Evolutionary conservation across 495 filamentous ascomycete genomes (phyloP), one percentile per base, ranked within the genome.

Genomic region (Pyrenopolyporus hunteri): DNA sequence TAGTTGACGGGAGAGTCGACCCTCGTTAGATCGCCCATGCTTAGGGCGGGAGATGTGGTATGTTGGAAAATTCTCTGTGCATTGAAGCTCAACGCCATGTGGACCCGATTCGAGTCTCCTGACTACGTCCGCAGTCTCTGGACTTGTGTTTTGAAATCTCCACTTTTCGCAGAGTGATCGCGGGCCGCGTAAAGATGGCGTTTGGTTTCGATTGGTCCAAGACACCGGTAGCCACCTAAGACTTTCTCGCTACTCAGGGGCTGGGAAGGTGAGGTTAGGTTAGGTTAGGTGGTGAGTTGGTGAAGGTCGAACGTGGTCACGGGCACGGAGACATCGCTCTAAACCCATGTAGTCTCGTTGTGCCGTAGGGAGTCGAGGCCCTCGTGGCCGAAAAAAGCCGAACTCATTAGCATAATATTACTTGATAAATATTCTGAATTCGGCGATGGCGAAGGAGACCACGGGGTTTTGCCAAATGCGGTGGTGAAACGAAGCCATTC

Each of bases 401-500:
- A 64, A 55, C 43, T 9, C 50, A 59, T 64, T 64, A 59, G 54
- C n/a, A 13, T 43, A 58, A 43, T 29, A 54, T 64, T 64, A 59
- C 62, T 50, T 64, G 26, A 64, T 55, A 6, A 48, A 55, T 59
- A 59, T 37, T 49, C 48, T n/a, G 28, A 16, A 49, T 11, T 14
- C 22, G 28, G 43, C 29, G 37, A 43, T 25, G 32, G n/a, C 17
- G 19, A 56, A 29, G 1, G 14, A 13, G 10, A 36, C 7, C 16
- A 22, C 17, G 39, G 22, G 19, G 48, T 11, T 3, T 55, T 56
- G 17, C 55, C 44, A 22, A 29, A 64, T 64, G n/a, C 23, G 50
- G 37, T 40, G 44, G 6, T 32, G 13, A 59, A 55, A 54, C 43
- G 61, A 64, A 29, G 61, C 61, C 55, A 59, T 59, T 64, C 61